phyloP scores from a whole-genome alignment of 140 eudicot species.

The Cichorium intybus region DNA sequence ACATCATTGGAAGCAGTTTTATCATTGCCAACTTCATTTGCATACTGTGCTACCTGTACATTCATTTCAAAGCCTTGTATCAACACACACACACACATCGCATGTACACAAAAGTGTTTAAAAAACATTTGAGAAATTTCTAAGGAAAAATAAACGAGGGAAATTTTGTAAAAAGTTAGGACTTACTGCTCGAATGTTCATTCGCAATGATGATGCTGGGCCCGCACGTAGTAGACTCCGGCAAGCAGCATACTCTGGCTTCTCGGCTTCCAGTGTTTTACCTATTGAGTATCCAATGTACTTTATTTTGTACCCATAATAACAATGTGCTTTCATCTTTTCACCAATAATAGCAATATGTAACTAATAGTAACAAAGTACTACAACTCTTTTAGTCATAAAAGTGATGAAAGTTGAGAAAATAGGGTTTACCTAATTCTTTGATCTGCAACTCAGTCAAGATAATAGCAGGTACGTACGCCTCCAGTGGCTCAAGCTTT shows the following conservation, averaged over 20 bases:
- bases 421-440: constrained; percentile 63
- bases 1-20: constrained; percentile 67
- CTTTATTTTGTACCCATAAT: no score
- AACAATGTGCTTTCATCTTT: no score
- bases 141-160: no score
- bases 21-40: constrained; percentile 71
- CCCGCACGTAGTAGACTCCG: constrained; percentile 75
- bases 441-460: constrained; percentile 84
- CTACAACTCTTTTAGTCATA: no score
- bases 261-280: constrained; percentile 59
- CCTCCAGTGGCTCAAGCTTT: constrained; percentile 88
- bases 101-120: no score
- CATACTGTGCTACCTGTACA: constrained; percentile 88
- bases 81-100: not conserved
- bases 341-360: no score
- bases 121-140: no score
- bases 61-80: constrained; percentile 6
- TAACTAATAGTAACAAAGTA: no score
- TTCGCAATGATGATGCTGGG: constrained; percentile 82
- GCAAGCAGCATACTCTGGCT: constrained; percentile 76
- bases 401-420: not conserved
- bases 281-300: constrained; percentile 45
- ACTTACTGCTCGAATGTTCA: constrained; percentile 93
- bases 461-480: constrained; percentile 85
- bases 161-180: constrained; percentile 7